Base-by-base conservation (phyloP, 305 asterid genomes). In the Fraxinus angustifolia region DNA sequence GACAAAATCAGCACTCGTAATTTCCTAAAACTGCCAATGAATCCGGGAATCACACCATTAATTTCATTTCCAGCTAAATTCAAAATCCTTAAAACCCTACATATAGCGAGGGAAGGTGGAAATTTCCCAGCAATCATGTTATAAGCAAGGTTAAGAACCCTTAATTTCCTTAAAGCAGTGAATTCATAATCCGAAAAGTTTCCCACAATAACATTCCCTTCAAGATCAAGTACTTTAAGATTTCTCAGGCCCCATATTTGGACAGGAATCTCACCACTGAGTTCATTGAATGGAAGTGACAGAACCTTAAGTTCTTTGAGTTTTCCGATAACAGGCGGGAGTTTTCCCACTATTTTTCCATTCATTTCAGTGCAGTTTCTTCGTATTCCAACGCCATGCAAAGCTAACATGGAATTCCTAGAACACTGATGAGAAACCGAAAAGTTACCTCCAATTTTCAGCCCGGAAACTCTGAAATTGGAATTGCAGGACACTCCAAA, bases 151-250 rank as follows among this genome's bases (percentile, higher is more conserved):
- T 89, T 88, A 53, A 84, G 88, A 78, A 91, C 88, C 86, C 88
- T 82, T 48, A 90, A 73, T 17, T 82, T 85, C 81, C 81, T 80
- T 80, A 87, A 73, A 70, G 74, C 67, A 4, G 84, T 3, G 79
- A 90, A 90, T 6, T 84, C 76, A 79, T 74, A 87, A 33, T 74
- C 73, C 0, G 87, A 86, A 77, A 91, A 87, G 71, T 85, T 30
- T 36, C 92, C 94, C 31, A 28, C 26, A 38, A 87, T 77, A 48
- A 17, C 33, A 84, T 91, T 91, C 78, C 93, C 93, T 85, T 89
- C 88, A 31, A 90, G 89, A 88, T 91, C 91, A 82, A 91, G 83
- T 30, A 87, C 90, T 83, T 79, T 81, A 38, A 91, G 90, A 83
- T 86, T 87, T 72, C 70, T 58, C 83, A 90, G 31, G 50, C 83